Evolutionary conservation across 1,284 basidiomycete genomes (phyloP), one percentile per base, ranked within the genome.

Genomic region (Ceratobasidium sp.): DNA sequence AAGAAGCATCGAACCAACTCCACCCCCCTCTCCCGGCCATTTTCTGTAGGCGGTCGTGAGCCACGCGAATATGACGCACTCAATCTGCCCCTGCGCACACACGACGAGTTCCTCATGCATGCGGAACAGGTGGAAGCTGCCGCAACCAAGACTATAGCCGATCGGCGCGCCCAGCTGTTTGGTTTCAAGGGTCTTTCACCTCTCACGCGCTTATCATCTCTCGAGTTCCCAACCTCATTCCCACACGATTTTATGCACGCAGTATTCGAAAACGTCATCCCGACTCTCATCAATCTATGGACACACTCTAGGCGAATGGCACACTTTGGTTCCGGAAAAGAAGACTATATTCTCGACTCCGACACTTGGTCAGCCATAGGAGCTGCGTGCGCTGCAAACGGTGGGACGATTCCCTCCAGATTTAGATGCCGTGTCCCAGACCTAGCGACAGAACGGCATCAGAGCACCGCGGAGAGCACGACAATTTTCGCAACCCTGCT

Each of bases 171-270:
- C 17, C 59, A 8, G 9, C 0, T 1, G 1, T 61, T n/a, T 43
- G 77, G 77, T 8, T 76, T 78, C 19, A 77, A 74, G 3, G 61
- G 40, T 6, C n/a, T 57, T 11, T 64, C 76, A 8, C 49, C 44
- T 22, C 64, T 77, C 6, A 34, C 61, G 7, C 29, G 61, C 19
- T 22, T 88, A 0, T 67, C 79, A 0, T 87, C 85, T 0, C 32
- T 88, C 0, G 80, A 78, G 0, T 86, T 87, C 67, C 85, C 87
- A 0, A 0, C 34, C 0, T 87, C 85, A 0, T 88, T 88, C 71
- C 86, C 85, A 0, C 84, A 83, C 73, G 85, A 88, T 75, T 87
- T 87, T 79, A 88, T 88, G 87, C 86, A 88, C 11, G 22, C 29
- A 69, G 81, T 87, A 0, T 81, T 86, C 43, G 80, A 81, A 59